Base-by-base conservation (phyloP, 2,329 filamentous ascomycete species). In the Thelonectria discophora region DNA sequence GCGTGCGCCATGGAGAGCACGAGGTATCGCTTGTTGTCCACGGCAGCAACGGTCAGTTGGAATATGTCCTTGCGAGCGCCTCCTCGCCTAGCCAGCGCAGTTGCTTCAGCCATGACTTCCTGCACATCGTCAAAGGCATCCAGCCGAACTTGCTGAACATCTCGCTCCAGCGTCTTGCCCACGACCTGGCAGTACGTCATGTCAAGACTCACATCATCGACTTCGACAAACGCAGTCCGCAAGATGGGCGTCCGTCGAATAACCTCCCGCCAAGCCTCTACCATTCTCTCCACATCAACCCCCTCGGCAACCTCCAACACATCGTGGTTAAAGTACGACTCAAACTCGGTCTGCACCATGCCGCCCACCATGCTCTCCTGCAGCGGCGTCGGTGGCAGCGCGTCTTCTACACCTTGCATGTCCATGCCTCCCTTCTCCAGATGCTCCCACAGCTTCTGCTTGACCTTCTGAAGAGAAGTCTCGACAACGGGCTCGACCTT, bases 331-430 rank as follows among this genome's bases (percentile, higher is more conserved):
- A 93, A 96, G 73, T 98, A 98, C 65, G 88, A 85, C 11, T 82
- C 79, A 68, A 90, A 94, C 3, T 86, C 81, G 0, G 93, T 95
- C 15, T 86, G 82, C 0, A 93, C 66, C 91, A 97, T 97, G 62
- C 92, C 90, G 0, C 89, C 88, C 3, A 96, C 79, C 88, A 97
- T 93, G 1, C 90, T 89, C 74, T 97, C 93, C 76, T 98, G 94
- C 5, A 97, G 81, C 7, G 93, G 89, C 0, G 94, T 97, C 0
- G 90, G 84, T 0, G 93, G 93, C 2, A 95, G 77, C 3, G 94
- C 76, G 3, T 81, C 74, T 52, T 91, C 86, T 1, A 89, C 70
- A 11, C 79, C 70, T 0, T 74, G 62, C 8, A 84, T 71, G 1
- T 77, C 60, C 20, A 77, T 68, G 0, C 72, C 77, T 3, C 72